Evolutionary conservation across 371 early-diverging fungal species (phyloP).

Genomic region (Apophysomyces variabilis): DNA sequence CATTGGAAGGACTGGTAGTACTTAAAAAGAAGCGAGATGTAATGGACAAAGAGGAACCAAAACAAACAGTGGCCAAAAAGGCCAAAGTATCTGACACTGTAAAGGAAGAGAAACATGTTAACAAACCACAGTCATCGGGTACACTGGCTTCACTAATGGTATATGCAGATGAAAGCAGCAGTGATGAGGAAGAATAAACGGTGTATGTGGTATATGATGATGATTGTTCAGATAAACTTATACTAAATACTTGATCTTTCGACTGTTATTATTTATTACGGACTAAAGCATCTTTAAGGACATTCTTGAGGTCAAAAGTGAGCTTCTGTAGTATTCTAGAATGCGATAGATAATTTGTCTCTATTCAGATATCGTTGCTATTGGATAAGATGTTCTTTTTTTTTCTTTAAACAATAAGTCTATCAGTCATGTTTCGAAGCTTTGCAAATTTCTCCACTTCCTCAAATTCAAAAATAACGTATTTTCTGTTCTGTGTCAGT

Average conservation of each 20-base stretch:
- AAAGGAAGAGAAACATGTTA: constrained; percentile 14
- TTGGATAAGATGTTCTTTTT: too few relatives aligned
- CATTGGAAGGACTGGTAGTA: constrained; percentile 34
- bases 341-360: neutral
- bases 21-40: constrained; percentile 33
- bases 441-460: too few relatives aligned
- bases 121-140: neutral
- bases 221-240: neutral
- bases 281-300: too few relatives aligned
- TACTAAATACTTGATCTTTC: neutral
- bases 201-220: neutral
- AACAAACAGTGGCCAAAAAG: constrained; percentile 10
- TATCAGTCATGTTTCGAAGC: too few relatives aligned
- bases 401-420: too few relatives aligned
- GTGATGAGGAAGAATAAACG: constrained; percentile 23
- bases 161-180: constrained; percentile 37
- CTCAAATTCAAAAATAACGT: too few relatives aligned
- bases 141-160: constrained; percentile 31
- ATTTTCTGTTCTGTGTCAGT: neutral
- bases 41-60: constrained; percentile 17
- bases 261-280: neutral
- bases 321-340: neutral
- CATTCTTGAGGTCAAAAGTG: neutral
- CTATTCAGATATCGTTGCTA: too few relatives aligned
- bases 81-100: constrained; percentile 8